Conservation (phyloP, 495 filamentous ascomycete genomes). For the Acidiella bohemica region DNA sequence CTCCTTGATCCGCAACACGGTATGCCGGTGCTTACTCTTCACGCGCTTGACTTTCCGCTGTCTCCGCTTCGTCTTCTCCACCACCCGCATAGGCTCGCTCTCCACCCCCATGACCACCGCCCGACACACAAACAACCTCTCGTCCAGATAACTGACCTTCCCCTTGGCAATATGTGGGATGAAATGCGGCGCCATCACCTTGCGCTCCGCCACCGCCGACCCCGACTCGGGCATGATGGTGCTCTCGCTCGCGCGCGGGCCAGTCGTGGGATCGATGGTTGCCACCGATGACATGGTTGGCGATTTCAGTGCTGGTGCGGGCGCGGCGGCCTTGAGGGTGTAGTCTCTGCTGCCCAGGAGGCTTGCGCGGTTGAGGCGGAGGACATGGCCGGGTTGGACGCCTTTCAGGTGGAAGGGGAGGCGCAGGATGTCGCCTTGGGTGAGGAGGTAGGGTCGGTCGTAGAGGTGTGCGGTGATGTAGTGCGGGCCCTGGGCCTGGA, state of each 20-base stretch:
- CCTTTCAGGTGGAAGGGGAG: slow-evolving; percentile 88
- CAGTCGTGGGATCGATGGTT: slow-evolving; percentile 7
- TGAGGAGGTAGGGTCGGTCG: slow-evolving; percentile 79
- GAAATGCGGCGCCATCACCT: slow-evolving; percentile 13
- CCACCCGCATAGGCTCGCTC: slow-evolving; percentile 69
- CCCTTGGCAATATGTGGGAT: slow-evolving; percentile 19
- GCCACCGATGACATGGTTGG: slow-evolving; percentile 4
- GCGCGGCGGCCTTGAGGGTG: slow-evolving; percentile 52
- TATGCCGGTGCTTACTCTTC: slow-evolving; percentile 76
- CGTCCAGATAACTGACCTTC: slow-evolving; percentile 47
- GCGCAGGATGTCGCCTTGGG: slow-evolving; percentile 68
- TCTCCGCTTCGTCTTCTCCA: slow-evolving; percentile 89
- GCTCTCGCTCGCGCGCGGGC: background rate
- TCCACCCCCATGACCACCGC: slow-evolving; percentile 79
- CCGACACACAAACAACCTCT: slow-evolving; percentile 68
- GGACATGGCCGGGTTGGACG: slow-evolving; percentile 65
- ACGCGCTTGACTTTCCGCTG: slow-evolving; percentile 58
- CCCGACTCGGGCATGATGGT: slow-evolving; percentile 2
- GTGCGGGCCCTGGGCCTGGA: slow-evolving; percentile 64
- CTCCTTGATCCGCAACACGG: slow-evolving; percentile 72
- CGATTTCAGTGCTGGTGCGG: slow-evolving; percentile 10
- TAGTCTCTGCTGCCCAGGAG: slow-evolving; percentile 76
- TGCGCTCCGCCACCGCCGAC: background rate
- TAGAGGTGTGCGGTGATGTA: slow-evolving; percentile 84
- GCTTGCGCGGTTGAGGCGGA: slow-evolving; percentile 73